phyloP scores from a whole-genome alignment of 768 basidiomycete genomes.

The Floccularia luteovirens region DNA sequence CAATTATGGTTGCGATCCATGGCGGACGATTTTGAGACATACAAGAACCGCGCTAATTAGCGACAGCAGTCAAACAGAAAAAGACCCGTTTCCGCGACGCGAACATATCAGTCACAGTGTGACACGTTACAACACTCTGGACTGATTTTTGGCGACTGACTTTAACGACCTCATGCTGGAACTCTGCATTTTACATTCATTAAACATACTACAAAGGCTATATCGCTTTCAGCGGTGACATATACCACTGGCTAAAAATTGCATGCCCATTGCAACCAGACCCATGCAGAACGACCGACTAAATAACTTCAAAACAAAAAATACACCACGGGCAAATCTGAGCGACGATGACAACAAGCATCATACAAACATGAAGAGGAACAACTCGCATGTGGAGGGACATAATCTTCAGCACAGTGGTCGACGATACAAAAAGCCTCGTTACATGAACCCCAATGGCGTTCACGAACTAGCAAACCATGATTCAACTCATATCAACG shows the following conservation, averaged over 20 bases:
- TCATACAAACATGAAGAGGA: slow-evolving; percentile 20
- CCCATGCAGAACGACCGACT: too few species aligned
- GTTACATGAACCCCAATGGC: slow-evolving; percentile 12
- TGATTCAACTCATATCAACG: background rate
- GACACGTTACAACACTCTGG: too few species aligned
- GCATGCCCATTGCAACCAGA: too few species aligned
- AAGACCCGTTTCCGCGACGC: slow-evolving; percentile 3
- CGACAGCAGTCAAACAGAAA: background rate
- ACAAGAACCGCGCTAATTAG: background rate
- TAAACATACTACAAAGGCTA: too few species aligned
- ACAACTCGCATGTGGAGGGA: slow-evolving; percentile 17
- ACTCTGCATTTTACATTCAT: slow-evolving; percentile 1
- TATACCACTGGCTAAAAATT: too few species aligned
- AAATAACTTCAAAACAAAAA: too few species aligned
- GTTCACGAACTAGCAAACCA: background rate
- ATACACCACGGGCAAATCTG: slow-evolving; percentile 24
- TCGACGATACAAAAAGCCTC: slow-evolving; percentile 24
- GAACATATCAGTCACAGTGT: slow-evolving; percentile 2
- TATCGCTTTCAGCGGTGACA: too few species aligned
- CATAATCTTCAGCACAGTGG: slow-evolving; percentile 13
- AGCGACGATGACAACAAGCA: slow-evolving; percentile 29
- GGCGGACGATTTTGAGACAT: slow-evolving; percentile 4
- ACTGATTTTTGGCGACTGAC: too few species aligned
- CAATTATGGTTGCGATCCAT: slow-evolving; percentile 29
- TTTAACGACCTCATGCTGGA: too few species aligned